These are phyloP conservation scores for Graphilbum fragrans DNA, from an alignment of 2,329 filamentous ascomycete species.

Conservation along the genomic window DNA sequence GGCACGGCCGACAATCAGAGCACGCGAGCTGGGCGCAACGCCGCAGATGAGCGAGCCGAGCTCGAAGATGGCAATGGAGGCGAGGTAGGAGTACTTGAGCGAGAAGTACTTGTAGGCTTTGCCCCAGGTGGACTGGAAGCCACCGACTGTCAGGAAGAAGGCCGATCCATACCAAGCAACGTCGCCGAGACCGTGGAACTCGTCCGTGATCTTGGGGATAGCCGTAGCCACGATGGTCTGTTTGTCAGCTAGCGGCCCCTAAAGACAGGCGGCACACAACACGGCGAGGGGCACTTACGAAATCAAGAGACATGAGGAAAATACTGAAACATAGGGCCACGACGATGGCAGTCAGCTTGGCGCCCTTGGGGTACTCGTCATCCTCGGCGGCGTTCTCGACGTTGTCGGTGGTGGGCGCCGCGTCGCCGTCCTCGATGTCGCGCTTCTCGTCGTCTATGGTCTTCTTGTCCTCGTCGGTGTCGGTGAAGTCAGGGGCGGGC, in stretches of 20 bases:
- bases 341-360: constrained; percentile 29
- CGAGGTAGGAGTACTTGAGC: constrained; percentile 35
- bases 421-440: neutral
- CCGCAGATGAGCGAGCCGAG: constrained; percentile 40
- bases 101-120: constrained; percentile 40
- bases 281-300: constrained; percentile 17
- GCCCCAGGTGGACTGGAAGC: constrained; percentile 32
- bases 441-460: neutral
- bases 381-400: constrained; percentile 6
- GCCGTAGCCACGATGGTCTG: constrained; percentile 43
- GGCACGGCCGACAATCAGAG: constrained; percentile 39
- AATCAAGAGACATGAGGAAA: constrained; percentile 37
- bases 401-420: neutral
- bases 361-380: constrained; percentile 25
- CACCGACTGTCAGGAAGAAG: constrained; percentile 36
- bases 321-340: constrained; percentile 32
- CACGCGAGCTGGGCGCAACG: constrained; percentile 30
- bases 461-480: constrained; percentile 7
- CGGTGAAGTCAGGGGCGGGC: constrained; percentile 1
- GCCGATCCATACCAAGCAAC: constrained; percentile 48
- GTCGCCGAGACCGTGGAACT: constrained; percentile 37
- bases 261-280: neutral
- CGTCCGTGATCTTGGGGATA: constrained; percentile 42
- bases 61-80: constrained; percentile 38
- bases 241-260: constrained; percentile 5